A percentile compares a stretch with the other conserved stretches of the same genome.
These are phyloP conservation scores for Colletotrichum spinosum DNA, from an alignment of 2,329 filamentous ascomycete species.

Conservation along the genomic window DNA sequence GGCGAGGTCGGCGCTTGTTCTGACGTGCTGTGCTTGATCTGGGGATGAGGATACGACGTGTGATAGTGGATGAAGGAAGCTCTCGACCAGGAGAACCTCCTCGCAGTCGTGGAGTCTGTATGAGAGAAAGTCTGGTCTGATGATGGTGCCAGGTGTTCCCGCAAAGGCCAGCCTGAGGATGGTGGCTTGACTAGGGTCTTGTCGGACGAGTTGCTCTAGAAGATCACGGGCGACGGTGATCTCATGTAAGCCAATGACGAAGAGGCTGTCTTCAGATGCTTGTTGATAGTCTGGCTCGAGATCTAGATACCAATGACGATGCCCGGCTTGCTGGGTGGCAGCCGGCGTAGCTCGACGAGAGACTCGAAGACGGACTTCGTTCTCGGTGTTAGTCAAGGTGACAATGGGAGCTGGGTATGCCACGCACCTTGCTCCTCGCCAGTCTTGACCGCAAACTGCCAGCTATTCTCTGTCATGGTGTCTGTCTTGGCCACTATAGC, in stretches of 20 bases:
- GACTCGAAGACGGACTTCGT: neutral
- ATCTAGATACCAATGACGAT: neutral
- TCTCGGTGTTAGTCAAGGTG: neutral
- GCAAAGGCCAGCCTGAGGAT: neutral
- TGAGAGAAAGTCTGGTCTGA: conserved; percentile 2
- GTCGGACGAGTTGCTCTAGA: neutral
- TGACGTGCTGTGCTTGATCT: neutral
- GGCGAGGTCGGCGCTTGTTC: neutral
- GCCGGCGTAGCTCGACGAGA: neutral
- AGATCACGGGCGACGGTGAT: neutral
- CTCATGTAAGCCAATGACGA: neutral
- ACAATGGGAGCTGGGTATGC: too few species aligned
- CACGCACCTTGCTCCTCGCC: neutral
- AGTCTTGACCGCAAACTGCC: neutral
- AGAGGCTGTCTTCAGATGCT: fast-evolving
- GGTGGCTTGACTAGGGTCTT: neutral
- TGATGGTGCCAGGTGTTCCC: neutral
- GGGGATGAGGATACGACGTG: neutral
- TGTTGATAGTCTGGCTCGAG: neutral
- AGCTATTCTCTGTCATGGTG: neutral
- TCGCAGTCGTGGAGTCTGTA: neutral
- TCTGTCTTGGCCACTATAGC: neutral
- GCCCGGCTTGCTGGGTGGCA: neutral
- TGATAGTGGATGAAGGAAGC: neutral
- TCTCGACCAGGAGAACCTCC: neutral